These are phyloP conservation scores for Fomitopsis schrenkii DNA, from an alignment of 1,284 basidiomycete genomes.

Conservation along the genomic window DNA sequence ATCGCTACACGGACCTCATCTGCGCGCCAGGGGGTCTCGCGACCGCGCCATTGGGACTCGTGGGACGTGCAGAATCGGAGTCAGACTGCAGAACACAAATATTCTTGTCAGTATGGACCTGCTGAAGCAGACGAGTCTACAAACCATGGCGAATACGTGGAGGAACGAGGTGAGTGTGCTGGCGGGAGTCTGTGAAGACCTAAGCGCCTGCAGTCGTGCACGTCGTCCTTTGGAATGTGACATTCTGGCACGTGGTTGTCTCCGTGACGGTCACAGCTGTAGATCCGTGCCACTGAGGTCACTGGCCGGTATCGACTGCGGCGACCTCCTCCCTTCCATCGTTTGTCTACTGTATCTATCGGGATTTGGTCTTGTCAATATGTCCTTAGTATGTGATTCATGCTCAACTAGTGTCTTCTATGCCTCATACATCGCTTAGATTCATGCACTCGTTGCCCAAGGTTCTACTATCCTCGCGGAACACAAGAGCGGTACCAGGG, in stretches of 20 bases:
- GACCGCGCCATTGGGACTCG: slow-evolving; percentile 34
- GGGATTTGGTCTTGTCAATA: background rate
- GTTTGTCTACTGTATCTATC: too few species aligned
- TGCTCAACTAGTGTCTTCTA: too few species aligned
- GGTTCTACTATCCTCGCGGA: slow-evolving; percentile 80
- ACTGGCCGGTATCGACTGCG: too few species aligned
- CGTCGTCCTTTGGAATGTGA: background rate
- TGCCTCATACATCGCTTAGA: slow-evolving; percentile 34
- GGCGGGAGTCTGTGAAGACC: slow-evolving; percentile 18
- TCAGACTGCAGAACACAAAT: slow-evolving; percentile 25
- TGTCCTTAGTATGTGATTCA: background rate
- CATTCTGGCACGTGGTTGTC: background rate
- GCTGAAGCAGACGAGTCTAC: slow-evolving; percentile 1
- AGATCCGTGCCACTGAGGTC: too few species aligned
- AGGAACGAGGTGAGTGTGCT: slow-evolving; percentile 23
- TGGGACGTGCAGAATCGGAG: slow-evolving; percentile 29
- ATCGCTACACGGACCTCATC: slow-evolving; percentile 55
- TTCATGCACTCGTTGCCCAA: slow-evolving; percentile 85
- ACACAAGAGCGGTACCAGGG: slow-evolving; percentile 71
- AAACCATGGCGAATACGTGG: slow-evolving; percentile 25
- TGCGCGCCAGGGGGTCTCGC: slow-evolving; percentile 74
- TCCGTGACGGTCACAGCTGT: too few species aligned
- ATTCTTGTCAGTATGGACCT: background rate
- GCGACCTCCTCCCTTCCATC: too few species aligned
- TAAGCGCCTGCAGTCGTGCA: slow-evolving; percentile 5